Base-by-base conservation (phyloP, 202 grass and related monocot genomes). In the Dendrocalamus latiflorus region DNA sequence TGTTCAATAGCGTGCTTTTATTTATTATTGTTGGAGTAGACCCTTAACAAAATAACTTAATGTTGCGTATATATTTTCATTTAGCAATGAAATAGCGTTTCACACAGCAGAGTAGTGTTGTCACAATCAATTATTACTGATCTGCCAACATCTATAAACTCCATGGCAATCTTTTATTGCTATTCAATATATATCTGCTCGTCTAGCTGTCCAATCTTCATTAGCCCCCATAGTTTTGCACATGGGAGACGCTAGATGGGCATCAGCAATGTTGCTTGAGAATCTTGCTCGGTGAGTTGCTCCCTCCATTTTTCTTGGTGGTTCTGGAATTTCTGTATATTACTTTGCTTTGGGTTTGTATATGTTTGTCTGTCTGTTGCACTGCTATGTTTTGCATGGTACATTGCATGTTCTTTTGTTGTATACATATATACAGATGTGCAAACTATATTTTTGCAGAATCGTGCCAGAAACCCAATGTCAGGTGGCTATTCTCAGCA, bases 401-500 rank as follows among this genome's bases (percentile, higher is more conserved):
- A n/a, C n/a, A n/a, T n/a, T n/a, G n/a, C n/a, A n/a, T n/a, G n/a
- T n/a, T n/a, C n/a, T n/a, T n/a, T n/a, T n/a, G n/a, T n/a, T n/a
- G 84, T 78, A 77, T 91, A 87, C 86, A 65, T 76, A 87, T 75
- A 60, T 65, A 74, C 87, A 90, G 68, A n/a, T 94, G 83, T 81
- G 78, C 65, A 81, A 85, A 83, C 80, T 87, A 82, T 87, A 89
- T 88, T 92, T 77, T 88, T 90, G 86, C 96, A 99, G 96, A 87
- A 88, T 68, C 96, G 93, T 85, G 68, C 70, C 60, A 96, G 96
- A 81, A 99, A 99, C 55, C 81, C 78, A 68, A 93, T 90, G 82
- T 77, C 90, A 86, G 89, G 96, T 76, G 95, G 95, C 28, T 92
- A 94, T 90, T 72, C 89, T 84, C 89, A 94, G 61, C 92, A 91